Evolutionary conservation across 1,284 basidiomycete species (phyloP), one percentile per base, ranked within the genome.

Genomic region (Microbotryum violaceum): DNA sequence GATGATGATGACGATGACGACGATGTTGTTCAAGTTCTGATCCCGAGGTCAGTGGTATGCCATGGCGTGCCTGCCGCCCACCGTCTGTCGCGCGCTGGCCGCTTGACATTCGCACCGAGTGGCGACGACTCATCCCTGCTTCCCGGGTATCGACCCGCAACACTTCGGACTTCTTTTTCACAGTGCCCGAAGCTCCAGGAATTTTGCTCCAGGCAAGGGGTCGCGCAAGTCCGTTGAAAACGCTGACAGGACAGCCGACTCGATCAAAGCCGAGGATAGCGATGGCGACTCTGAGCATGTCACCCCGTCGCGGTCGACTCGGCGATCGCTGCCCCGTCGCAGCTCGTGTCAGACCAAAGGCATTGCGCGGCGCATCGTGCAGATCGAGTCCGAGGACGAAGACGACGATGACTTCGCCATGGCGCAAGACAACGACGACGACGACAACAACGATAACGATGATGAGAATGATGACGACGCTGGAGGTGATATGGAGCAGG

Each of bases 251-350:
- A 53, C 55, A 8, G 25, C 50, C 16, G 51, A 27, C 21, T 44
- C 45, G 12, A 45, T 56, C 60, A 21, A 42, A 1, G 42, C 46
- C 29, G 53, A 51, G 29, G 48, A 44, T 3, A 60, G 61, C 7
- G 57, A 52, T 3, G 49, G 37, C 49, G 29, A 37, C 51, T 33
- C 37, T 29, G n/a, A 33, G 49, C 46, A 21, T 9, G 23, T 29
- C 45, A 29, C 29, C 23, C 25, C 18, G 37, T 12, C n/a, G 54
- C 12, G 50, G 46, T 23, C 21, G 25, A 46, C 53, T 23, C 42
- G 21, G 25, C 25, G 29, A 21, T 21, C 44, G 9, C 33, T 18
- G 10, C 52, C 52, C 21, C 37, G 37, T 18, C 37, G 37, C 37
- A 18, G 12, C 4, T 21, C 52, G 31, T 31, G n/a, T 27, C 52